A percentile compares a stretch with the other conserved stretches of the same genome.
Conservation (phyloP, 1,284 basidiomycete species). For the Apiotrichum montevideense region DNA sequence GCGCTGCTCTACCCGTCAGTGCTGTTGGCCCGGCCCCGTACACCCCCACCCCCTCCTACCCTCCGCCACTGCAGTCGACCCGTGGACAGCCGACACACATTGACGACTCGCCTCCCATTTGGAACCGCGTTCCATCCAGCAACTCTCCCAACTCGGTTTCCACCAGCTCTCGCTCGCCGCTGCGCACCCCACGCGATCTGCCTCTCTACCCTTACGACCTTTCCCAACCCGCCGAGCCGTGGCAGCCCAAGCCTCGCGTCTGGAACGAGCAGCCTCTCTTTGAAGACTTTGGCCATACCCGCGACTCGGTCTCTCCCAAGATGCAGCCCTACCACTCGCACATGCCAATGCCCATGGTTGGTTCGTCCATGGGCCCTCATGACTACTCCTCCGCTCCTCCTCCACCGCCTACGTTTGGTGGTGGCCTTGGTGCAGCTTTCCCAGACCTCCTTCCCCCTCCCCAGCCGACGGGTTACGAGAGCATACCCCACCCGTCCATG, state of each 20-base stretch:
- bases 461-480: background rate
- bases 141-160: background rate
- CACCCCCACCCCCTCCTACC: background rate
- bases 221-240: background rate
- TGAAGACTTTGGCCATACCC: constrained; percentile 2
- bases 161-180: background rate
- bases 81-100: background rate
- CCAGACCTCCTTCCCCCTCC: constrained; percentile 7
- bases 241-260: constrained; percentile 11
- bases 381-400: background rate
- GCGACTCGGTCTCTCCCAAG: constrained; percentile 4
- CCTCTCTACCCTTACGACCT: background rate
- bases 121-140: background rate
- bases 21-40: too few species aligned
- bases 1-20: background rate
- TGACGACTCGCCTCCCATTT: background rate
- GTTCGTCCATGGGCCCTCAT: background rate
- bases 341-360: constrained; percentile 1
- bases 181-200: background rate
- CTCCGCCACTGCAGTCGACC: background rate
- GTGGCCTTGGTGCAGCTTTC: constrained; percentile 10
- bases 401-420: constrained; percentile 5
- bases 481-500: background rate
- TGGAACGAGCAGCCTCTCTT: constrained; percentile 14
- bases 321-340: constrained; percentile 8